Evolutionary conservation across 495 filamentous ascomycete species (phyloP).

Genomic region (Margaritispora aquatica): DNA sequence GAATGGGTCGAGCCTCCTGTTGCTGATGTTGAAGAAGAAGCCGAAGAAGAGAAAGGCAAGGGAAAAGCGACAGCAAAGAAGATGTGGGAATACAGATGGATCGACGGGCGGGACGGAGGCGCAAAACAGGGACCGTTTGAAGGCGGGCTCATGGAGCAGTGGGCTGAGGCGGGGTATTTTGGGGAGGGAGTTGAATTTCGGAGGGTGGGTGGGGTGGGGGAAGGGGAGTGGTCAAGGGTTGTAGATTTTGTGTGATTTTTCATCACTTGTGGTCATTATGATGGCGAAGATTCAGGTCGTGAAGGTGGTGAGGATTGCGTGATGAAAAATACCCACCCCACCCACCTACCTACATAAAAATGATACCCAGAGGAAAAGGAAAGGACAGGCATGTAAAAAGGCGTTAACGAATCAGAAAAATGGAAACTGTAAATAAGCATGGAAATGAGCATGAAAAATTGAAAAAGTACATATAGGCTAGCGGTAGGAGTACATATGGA

Average conservation of each 20-base stretch:
- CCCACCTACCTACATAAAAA: too few relatives aligned
- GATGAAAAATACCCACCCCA: too few relatives aligned
- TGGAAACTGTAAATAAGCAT: too few relatives aligned
- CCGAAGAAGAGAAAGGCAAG: slow-evolving; percentile 4
- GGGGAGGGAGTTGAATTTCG: slow-evolving; percentile 89
- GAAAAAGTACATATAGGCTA: too few relatives aligned
- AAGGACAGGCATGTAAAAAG: too few relatives aligned
- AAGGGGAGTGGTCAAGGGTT: slow-evolving; percentile 52
- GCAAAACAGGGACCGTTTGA: slow-evolving; percentile 83
- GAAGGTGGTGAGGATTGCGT: neutral
- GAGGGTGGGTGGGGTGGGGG: slow-evolving; percentile 48
- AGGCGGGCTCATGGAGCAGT: slow-evolving; percentile 73
- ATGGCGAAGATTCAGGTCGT: slow-evolving; percentile 12
- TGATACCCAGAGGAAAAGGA: too few relatives aligned
- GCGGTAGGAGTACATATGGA: too few relatives aligned
- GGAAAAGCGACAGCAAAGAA: slow-evolving; percentile 21
- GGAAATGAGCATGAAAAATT: too few relatives aligned
- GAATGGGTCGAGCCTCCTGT: slow-evolving; percentile 68
- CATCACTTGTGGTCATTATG: too few relatives aligned
- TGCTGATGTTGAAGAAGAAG: slow-evolving; percentile 12
- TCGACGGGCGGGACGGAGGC: slow-evolving; percentile 76
- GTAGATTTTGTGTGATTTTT: slow-evolving; percentile 63
- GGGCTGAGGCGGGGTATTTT: slow-evolving; percentile 90
- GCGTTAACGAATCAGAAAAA: too few relatives aligned
- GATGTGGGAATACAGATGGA: slow-evolving; percentile 92